These are phyloP conservation scores for Bipolaris victoriae DNA, from an alignment of 2,329 filamentous ascomycete genomes.

Conservation along the genomic window DNA sequence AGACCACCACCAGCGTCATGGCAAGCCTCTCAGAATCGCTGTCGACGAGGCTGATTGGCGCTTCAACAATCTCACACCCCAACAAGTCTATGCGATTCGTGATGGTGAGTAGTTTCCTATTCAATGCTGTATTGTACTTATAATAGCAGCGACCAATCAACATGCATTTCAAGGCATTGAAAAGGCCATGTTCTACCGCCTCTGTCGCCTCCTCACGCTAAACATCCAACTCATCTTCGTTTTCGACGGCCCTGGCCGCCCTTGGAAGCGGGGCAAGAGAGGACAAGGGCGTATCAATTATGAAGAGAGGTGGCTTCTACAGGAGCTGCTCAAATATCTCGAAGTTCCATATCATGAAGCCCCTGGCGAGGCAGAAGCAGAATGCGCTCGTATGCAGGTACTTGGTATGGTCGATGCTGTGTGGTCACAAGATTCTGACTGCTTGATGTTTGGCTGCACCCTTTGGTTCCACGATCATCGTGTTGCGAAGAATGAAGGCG, in stretches of 20 bases:
- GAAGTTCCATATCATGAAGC: conserved; percentile 54
- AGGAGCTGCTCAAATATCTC: conserved; percentile 49
- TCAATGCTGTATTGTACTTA: background rate
- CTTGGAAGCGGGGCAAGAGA: conserved; percentile 44
- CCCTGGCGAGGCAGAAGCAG: conserved; percentile 57
- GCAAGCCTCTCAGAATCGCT: conserved; percentile 50
- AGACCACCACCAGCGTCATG: conserved; percentile 43
- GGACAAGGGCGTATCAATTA: conserved; percentile 43
- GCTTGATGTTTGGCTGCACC: conserved; percentile 56
- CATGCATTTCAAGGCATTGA: conserved; percentile 51
- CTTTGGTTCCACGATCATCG: conserved; percentile 50
- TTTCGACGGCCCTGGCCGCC: conserved; percentile 59
- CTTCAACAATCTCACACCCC: conserved; percentile 50
- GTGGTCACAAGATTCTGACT: conserved; percentile 57
- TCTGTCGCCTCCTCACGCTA: conserved; percentile 56
- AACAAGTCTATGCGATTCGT: conserved; percentile 46
- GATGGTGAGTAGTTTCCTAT: conserved; percentile 31
- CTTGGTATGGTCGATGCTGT: conserved; percentile 57
- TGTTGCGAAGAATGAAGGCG: conserved; percentile 30
- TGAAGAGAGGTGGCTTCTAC: conserved; percentile 41
- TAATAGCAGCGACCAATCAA: conserved; percentile 27
- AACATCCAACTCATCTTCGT: conserved; percentile 62
- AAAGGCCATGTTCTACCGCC: conserved; percentile 50
- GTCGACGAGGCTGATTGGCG: conserved; percentile 55
- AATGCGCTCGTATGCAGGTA: conserved; percentile 55